phyloP scores from a whole-genome alignment of 1,284 basidiomycete species.

The Malassezia yamatoensis region DNA sequence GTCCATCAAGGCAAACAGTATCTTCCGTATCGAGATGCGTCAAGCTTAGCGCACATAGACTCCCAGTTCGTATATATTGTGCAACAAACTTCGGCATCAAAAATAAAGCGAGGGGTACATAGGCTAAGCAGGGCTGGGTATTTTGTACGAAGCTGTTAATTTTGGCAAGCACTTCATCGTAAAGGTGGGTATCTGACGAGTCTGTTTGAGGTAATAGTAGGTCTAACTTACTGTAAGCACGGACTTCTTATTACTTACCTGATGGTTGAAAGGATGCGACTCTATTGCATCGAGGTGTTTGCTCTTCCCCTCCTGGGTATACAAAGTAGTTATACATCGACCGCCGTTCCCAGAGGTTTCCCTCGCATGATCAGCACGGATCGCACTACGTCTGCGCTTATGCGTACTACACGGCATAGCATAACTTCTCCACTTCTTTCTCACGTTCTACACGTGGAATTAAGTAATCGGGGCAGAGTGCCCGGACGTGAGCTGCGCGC shows the following conservation, averaged over 20 bases:
- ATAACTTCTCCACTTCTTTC: neutral
- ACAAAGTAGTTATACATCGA: conserved; percentile 16
- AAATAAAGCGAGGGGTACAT: conserved; percentile 31
- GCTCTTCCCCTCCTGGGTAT: neutral
- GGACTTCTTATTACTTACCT: conserved; percentile 6
- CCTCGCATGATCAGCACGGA: conserved; percentile 29
- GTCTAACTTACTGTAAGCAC: no score
- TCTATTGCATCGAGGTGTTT: conserved; percentile 6
- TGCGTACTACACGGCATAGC: conserved; percentile 26
- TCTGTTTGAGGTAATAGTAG: neutral
- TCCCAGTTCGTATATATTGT: conserved; percentile 23
- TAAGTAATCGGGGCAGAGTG: neutral
- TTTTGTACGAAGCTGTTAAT: neutral
- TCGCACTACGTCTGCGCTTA: conserved; percentile 40
- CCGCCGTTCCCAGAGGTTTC: conserved; percentile 19
- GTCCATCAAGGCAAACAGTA: conserved; percentile 35
- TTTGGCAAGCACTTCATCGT: neutral
- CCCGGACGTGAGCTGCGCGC: neutral
- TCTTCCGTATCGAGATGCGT: conserved; percentile 26
- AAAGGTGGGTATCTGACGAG: neutral
- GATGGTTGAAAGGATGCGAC: conserved; percentile 34
- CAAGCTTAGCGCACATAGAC: conserved; percentile 23
- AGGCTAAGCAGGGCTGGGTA: conserved; percentile 21
- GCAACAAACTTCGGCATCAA: conserved; percentile 36
- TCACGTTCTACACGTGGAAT: neutral